Percentiles rank a stretch among this genome's conserved stretches.
Conservation (phyloP, 805 yeast genomes). For the Blastobotrys robertii region DNA sequence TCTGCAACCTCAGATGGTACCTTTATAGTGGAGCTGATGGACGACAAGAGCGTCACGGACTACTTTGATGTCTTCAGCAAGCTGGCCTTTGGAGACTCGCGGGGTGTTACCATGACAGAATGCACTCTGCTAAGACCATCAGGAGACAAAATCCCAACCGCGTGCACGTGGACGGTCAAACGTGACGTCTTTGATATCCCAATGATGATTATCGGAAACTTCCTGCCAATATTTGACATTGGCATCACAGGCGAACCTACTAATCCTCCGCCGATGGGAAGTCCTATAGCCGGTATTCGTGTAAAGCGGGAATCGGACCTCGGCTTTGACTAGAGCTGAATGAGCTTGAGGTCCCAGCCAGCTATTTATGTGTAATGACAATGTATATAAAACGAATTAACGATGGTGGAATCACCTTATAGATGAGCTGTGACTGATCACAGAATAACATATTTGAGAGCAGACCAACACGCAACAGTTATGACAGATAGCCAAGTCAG, state of each 20-base stretch:
- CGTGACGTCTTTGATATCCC: constrained; percentile 79
- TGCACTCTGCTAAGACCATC: constrained; percentile 32
- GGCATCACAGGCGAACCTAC: too few species aligned
- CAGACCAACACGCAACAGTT: too few species aligned
- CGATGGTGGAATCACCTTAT: background rate
- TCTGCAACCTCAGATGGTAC: constrained; percentile 18
- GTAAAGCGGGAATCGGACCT: background rate
- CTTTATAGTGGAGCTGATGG: constrained; percentile 75
- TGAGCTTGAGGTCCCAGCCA: background rate
- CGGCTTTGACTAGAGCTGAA: background rate
- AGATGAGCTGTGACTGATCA: background rate
- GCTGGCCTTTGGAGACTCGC: constrained; percentile 53
- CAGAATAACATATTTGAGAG: too few species aligned
- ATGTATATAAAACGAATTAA: background rate
- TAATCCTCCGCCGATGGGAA: too few species aligned
- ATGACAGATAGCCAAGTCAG: too few species aligned
- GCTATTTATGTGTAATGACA: background rate
- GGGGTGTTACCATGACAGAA: constrained; percentile 33
- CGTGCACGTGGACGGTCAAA: constrained; percentile 79
- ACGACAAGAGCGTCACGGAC: constrained; percentile 61
- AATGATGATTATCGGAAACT: constrained; percentile 70
- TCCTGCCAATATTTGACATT: constrained; percentile 11
- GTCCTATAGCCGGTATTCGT: too few species aligned
- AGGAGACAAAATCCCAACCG: constrained; percentile 44
- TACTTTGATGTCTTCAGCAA: constrained; percentile 65